Base-by-base conservation (phyloP, 225 moss, liverwort and hornwort species). In the Bryum argenteum region DNA sequence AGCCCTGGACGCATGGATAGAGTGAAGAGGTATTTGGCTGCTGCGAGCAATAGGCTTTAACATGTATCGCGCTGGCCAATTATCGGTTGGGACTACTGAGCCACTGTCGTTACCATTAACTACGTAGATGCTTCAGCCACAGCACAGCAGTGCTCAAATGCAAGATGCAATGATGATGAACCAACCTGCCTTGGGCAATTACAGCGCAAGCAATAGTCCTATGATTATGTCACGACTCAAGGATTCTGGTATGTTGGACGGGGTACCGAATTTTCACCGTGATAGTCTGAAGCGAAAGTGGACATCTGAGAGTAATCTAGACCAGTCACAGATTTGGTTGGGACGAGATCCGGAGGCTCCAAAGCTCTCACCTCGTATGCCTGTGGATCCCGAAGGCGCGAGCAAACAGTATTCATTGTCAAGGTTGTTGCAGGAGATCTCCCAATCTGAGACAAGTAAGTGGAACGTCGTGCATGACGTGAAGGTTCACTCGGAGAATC, bases 31-130 rank as follows among this genome's bases (percentile, higher is more conserved):
- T 6, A 17, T 45, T 69, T 9, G 41, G 54, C 22, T 20, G 61
- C 44, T 70, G 33, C 43, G 20, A 54, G 33, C 62, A 45, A 21
- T 50, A 41, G 45, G 19, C 76, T 6, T 56, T 69, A 55, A 63
- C 70, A 77, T 77, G 56, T 70, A 77, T 69, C 70, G 63, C 54
- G 70, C 54, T 64, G 23, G 63, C 38, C 13, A 20, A 55, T 54
- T 44, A 61, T 28, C 62, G 54, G 33, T 43, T 20, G 54, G 53
- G 8, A 54, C 44, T 17, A 20, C 54, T 11, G 69, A 76, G 33
- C 61, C 44, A 33, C 69, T 20, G 44, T 16, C 43, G 44, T 11
- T 65, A 45, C 20, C 73, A 33, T 51, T 48, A 28, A 66, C 66
- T 58, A 57, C 47, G 61, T 68, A 52, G 61, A 48, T 66, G 20